Evolutionary conservation across 345 rosid genomes (phyloP), one percentile per base, ranked within the genome.

Genomic region (Gossypioides kirkii): DNA sequence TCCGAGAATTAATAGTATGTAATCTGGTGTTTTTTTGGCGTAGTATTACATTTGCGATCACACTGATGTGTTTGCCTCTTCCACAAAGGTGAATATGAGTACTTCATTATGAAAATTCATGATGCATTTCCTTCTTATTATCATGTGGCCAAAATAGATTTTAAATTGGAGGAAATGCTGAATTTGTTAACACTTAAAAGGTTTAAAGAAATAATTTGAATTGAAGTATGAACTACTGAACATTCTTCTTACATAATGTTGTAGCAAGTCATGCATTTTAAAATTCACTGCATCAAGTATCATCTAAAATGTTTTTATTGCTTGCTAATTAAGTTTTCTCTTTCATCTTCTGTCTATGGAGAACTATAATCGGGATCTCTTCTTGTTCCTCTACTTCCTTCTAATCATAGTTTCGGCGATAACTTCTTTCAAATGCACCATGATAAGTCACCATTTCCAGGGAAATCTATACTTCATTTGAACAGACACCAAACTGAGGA

Each of bases 401-500:
- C 98, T 95, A 83, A 95, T 95, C 86, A 88, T 95, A 61, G 96
- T 92, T 74, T 92, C 98, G 8, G 99, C 93, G 18, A 80, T 91
- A 73, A 92, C 98, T 76, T 95, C 99, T 3, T 92, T 92, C 89
- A 95, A 78, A 80, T 87, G 78, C 98, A 95, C 80, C 81, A 80
- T 73, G 99, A 95, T 76, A 91, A 80, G 86, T 95, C 98, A 70
- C 91, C 99, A 28, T 61, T 90, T 83, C 89, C 89, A 0, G 99
- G 99, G 71, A 92, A 95, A 74, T 70, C 96, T 74, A 90, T 92
- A 69, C 91, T 89, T 71, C 89, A 90, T 82, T 82, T 95, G 90
- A 95, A 95, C 74, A 92, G 99, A 74, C 98, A 95, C 86, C 98
- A 95, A 84, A 95, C 99, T 42, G 99, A 95, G 84, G 99, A 95